Percentiles rank a stretch among this genome's conserved stretches.
phyloP scores from a whole-genome alignment of 441 rosid species.

The Populus hybrid region DNA sequence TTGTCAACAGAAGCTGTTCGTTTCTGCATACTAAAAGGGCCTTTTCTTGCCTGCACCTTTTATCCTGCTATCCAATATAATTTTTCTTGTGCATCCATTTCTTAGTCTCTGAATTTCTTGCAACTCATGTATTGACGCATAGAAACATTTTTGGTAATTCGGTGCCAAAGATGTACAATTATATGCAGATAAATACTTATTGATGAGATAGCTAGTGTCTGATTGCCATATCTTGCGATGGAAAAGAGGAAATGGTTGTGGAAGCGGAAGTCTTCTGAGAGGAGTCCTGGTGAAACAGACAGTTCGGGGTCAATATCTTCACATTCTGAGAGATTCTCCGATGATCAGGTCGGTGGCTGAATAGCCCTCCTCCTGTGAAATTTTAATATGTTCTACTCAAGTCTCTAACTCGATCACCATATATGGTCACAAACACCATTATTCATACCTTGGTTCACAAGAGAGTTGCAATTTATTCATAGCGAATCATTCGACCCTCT shows the following conservation, averaged over 20 bases:
- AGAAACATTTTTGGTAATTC: conserved; percentile 2
- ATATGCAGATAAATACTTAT: conserved; percentile 31
- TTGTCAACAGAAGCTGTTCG: conserved; percentile 13
- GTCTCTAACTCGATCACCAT: not conserved
- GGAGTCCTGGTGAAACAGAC: conserved; percentile 68
- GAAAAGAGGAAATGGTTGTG: conserved; percentile 75
- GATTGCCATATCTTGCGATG: conserved; percentile 33
- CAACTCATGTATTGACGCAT: no score
- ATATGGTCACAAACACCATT: not conserved
- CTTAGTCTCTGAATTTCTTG: no score
- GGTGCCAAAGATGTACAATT: conserved; percentile 9
- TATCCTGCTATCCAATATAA: not conserved
- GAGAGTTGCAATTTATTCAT: not conserved
- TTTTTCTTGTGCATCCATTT: conserved; percentile 1
- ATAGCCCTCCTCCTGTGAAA: not conserved
- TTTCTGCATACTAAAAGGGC: conserved; percentile 17
- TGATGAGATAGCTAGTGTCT: not conserved
- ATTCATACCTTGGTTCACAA: not conserved
- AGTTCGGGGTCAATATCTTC: conserved; percentile 67
- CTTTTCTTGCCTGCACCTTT: conserved; percentile 7
- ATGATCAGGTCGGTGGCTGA: conserved; percentile 53
- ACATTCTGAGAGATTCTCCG: conserved; percentile 62
- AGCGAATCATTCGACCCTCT: not conserved
- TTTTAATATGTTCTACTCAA: not conserved
- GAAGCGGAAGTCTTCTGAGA: conserved; percentile 69